A percentile compares a stretch with the other conserved stretches of the same genome.
These are phyloP conservation scores for Talaromyces marneffei DNA, from an alignment of 2,329 filamentous ascomycete species.

Conservation along the genomic window DNA sequence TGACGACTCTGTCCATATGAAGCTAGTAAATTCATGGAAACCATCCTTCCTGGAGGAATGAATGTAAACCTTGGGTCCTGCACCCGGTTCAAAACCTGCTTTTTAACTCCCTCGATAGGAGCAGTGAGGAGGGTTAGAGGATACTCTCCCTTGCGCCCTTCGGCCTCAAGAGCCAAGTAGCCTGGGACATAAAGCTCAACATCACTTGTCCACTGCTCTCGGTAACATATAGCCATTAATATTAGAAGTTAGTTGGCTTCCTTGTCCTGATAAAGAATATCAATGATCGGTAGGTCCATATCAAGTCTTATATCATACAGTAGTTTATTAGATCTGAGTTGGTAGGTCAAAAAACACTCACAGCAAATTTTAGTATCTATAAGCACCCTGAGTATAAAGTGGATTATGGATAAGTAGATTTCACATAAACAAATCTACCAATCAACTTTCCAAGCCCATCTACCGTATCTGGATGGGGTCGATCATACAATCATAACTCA, in stretches of 20 bases:
- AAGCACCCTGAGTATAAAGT: not conserved
- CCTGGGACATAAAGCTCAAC: slow-evolving; percentile 17
- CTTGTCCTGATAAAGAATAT: slow-evolving; percentile 16
- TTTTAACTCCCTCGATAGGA: not conserved
- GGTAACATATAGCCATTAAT: slow-evolving; percentile 15
- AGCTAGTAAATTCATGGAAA: no score
- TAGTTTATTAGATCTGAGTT: not conserved
- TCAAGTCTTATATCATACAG: slow-evolving; percentile 4
- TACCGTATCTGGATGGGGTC: not conserved
- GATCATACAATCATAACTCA: not conserved
- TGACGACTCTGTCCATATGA: no score
- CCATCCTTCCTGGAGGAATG: not conserved
- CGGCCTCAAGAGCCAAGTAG: slow-evolving; percentile 18
- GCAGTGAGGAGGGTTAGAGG: not conserved
- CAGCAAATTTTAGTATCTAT: not conserved
- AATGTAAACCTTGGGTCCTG: not conserved
- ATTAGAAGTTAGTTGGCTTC: slow-evolving; percentile 15
- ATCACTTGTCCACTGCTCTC: slow-evolving; percentile 18
- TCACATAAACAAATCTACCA: not conserved
- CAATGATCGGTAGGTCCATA: slow-evolving; percentile 17
- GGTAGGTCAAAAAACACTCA: not conserved
- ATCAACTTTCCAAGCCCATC: not conserved
- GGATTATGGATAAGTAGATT: no score
- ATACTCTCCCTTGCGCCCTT: slow-evolving; percentile 9
- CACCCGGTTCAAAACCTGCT: not conserved